These are phyloP conservation scores for Botrytis fragariae DNA, from an alignment of 2,329 filamentous ascomycete genomes.

Conservation along the genomic window DNA sequence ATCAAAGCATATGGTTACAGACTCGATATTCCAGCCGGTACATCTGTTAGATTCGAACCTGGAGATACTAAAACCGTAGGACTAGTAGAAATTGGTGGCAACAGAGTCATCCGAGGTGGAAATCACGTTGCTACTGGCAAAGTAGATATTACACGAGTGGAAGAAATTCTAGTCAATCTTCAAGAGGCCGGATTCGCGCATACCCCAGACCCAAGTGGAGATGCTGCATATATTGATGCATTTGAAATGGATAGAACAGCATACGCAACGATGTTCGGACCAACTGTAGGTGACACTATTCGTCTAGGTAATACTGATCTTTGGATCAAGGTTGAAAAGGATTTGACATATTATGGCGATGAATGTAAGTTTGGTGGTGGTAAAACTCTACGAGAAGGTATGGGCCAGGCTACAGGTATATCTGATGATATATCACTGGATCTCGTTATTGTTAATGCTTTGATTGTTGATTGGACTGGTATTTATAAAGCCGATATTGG, in stretches of 20 bases:
- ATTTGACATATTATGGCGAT: constrained; percentile 81
- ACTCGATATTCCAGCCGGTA: constrained; percentile 87
- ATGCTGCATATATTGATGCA: constrained; percentile 54
- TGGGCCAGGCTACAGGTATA: constrained; percentile 86
- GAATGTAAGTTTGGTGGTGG: constrained; percentile 95
- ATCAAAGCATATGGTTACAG: constrained; percentile 77
- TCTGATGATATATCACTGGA: constrained; percentile 72
- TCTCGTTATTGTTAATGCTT: constrained; percentile 82
- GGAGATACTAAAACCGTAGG: constrained; percentile 89
- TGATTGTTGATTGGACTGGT: constrained; percentile 86
- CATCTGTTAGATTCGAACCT: constrained; percentile 89
- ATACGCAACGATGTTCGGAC: constrained; percentile 88
- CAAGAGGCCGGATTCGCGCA: constrained; percentile 77
- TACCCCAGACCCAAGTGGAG: constrained; percentile 58
- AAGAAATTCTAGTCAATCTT: constrained; percentile 65
- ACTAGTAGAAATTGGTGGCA: constrained; percentile 82
- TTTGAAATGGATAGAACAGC: constrained; percentile 73
- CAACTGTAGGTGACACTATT: constrained; percentile 84
- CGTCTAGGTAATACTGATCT: constrained; percentile 80
- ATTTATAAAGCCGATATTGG: constrained; percentile 98
- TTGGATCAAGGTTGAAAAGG: constrained; percentile 87
- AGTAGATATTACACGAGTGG: constrained; percentile 61
- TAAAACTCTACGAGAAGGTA: constrained; percentile 90
- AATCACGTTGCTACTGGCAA: constrained; percentile 74
- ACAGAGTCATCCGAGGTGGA: constrained; percentile 77